Evolutionary conservation across 352 stramenopile genomes (phyloP).

Genomic region (Aphanomyces cochlioides): DNA sequence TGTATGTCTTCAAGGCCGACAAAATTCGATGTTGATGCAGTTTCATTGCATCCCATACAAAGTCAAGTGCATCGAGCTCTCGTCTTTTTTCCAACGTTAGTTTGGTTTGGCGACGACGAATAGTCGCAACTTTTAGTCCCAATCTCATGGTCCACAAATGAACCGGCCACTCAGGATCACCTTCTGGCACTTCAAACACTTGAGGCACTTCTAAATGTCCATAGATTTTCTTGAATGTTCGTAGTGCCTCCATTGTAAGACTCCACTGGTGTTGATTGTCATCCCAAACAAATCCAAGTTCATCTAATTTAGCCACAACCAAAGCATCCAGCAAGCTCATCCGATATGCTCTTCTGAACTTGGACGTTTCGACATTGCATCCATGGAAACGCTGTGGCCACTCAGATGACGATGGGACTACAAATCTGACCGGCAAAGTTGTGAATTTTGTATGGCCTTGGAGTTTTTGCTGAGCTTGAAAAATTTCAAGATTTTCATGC

Average conservation of each 20-base stretch:
- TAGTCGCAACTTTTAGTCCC: not conserved
- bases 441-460: no score
- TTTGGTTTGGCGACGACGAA: slow-evolving; percentile 5
- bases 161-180: not conserved
- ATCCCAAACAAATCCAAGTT: slow-evolving; percentile 19
- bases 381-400: no score
- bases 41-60: not conserved
- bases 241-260: not conserved
- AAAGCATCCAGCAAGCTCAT: no score
- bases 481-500: no score
- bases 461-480: no score
- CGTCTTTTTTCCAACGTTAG: not conserved
- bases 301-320: no score
- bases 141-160: not conserved
- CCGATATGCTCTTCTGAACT: no score
- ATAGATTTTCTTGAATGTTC: slow-evolving; percentile 20
- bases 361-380: no score
- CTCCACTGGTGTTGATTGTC: slow-evolving; percentile 7
- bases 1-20: no score
- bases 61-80: not conserved
- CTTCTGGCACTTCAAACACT: slow-evolving; percentile 8
- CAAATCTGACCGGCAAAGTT: no score
- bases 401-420: no score
- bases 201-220: slow-evolving; percentile 8
- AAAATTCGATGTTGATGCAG: no score